phyloP scores from a whole-genome alignment of 2,329 filamentous ascomycete genomes.

The Aspergillus japonicus region DNA sequence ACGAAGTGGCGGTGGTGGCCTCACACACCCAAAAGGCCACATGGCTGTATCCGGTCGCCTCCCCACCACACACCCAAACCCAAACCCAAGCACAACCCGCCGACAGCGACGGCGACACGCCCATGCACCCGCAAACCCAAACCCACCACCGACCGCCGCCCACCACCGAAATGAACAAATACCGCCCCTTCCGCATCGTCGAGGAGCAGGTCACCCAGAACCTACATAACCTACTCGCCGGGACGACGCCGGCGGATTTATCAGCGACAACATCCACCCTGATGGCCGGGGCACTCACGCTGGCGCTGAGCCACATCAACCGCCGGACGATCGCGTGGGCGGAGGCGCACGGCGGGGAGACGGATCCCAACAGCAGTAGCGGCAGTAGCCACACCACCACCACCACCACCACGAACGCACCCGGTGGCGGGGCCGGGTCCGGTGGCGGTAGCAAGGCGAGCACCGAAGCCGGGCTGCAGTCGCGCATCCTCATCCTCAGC shows the following conservation, averaged over 20 bases:
- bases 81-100: neutral
- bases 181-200: slow-evolving; percentile 83
- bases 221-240: slow-evolving; percentile 68
- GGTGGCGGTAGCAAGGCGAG: neutral
- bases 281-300: slow-evolving; percentile 84
- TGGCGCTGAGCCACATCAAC: slow-evolving; percentile 87
- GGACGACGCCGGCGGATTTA: slow-evolving; percentile 64
- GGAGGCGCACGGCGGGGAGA: slow-evolving; percentile 53
- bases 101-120: slow-evolving; percentile 52
- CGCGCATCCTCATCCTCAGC: slow-evolving; percentile 84
- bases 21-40: slow-evolving; percentile 81
- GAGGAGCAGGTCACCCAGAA: slow-evolving; percentile 76
- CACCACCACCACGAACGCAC: neutral
- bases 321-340: slow-evolving; percentile 69
- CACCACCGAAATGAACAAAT: slow-evolving; percentile 72
- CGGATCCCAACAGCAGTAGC: slow-evolving; percentile 27
- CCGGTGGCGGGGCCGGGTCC: neutral
- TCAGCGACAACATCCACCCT: slow-evolving; percentile 72
- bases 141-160: slow-evolving; percentile 13
- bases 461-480: slow-evolving; percentile 53
- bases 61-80: slow-evolving; percentile 9
- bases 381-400: no score
- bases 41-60: slow-evolving; percentile 75
- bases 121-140: slow-evolving; percentile 51
- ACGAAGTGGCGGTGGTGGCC: slow-evolving; percentile 88